phyloP scores from a whole-genome alignment of 768 basidiomycete species.

The Austroboletus festivus region DNA sequence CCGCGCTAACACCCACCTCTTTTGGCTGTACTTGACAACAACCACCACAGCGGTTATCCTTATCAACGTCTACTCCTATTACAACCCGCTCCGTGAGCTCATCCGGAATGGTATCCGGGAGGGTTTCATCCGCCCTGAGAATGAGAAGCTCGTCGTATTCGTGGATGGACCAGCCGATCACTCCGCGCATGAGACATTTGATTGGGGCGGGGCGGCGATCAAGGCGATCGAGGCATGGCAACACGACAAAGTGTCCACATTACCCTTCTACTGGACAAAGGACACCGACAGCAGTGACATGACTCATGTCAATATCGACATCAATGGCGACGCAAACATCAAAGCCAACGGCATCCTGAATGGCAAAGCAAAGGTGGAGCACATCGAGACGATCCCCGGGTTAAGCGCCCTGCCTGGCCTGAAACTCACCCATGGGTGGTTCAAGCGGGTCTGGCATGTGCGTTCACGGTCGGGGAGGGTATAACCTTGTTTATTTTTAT shows the following conservation, averaged over 20 bases:
- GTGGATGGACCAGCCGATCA: slow-evolving; percentile 66
- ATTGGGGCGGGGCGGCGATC: slow-evolving; percentile 77
- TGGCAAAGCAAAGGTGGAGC: slow-evolving; percentile 16
- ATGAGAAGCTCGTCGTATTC: slow-evolving; percentile 63
- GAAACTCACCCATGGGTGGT: slow-evolving; percentile 27
- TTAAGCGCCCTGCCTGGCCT: slow-evolving; percentile 21
- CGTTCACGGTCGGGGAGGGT: slow-evolving; percentile 23
- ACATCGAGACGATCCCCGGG: slow-evolving; percentile 21
- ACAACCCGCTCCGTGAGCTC: slow-evolving; percentile 74
- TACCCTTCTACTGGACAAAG: slow-evolving; percentile 51
- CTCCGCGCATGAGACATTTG: slow-evolving; percentile 53
- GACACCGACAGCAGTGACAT: slow-evolving; percentile 35
- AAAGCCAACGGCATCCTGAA: background rate
- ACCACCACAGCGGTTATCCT: slow-evolving; percentile 81
- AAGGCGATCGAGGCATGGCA: slow-evolving; percentile 63
- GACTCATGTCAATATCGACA: slow-evolving; percentile 12
- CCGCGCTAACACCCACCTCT: background rate
- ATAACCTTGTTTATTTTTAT: slow-evolving; percentile 10
- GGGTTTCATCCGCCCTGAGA: slow-evolving; percentile 70
- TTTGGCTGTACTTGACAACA: slow-evolving; percentile 1
- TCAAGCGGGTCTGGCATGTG: slow-evolving; percentile 34
- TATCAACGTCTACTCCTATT: slow-evolving; percentile 84
- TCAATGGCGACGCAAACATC: background rate
- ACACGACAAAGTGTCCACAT: slow-evolving; percentile 25
- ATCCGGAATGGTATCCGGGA: slow-evolving; percentile 62